Evolutionary conservation across 1,284 basidiomycete genomes (phyloP).

Genomic region (Abortiporus biennis): DNA sequence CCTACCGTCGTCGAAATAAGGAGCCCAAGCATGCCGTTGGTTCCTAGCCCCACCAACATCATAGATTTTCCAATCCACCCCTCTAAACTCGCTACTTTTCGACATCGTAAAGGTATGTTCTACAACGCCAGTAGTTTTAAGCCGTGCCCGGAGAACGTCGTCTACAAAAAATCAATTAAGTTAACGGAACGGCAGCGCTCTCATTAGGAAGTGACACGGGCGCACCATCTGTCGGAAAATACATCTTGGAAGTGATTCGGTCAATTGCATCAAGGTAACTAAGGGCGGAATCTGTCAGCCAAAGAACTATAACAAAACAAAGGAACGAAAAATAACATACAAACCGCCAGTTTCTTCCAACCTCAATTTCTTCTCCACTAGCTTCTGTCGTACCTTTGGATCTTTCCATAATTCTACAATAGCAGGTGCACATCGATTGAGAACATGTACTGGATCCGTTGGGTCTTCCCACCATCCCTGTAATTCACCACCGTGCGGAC

Average conservation of each 20-base stretch:
- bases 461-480: constrained; percentile 82
- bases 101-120: constrained; percentile 67
- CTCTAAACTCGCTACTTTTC: constrained; percentile 46
- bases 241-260: constrained; percentile 72
- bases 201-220: constrained; percentile 10
- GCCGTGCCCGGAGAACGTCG: constrained; percentile 66
- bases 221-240: constrained; percentile 73
- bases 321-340: constrained; percentile 37
- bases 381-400: constrained; percentile 46
- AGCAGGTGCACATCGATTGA: constrained; percentile 52
- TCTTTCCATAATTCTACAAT: constrained; percentile 75
- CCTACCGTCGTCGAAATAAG: constrained; percentile 76
- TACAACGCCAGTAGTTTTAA: constrained; percentile 74
- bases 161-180: constrained; percentile 31
- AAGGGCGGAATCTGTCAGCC: constrained; percentile 4
- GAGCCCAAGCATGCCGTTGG: constrained; percentile 76
- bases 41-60: constrained; percentile 75
- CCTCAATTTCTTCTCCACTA: constrained; percentile 58
- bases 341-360: constrained; percentile 79
- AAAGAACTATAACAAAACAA: constrained; percentile 9
- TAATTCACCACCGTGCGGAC: constrained; percentile 59
- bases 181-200: neutral
- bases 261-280: constrained; percentile 77
- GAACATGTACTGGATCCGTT: constrained; percentile 65
- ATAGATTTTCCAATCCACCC: constrained; percentile 71